Evolutionary conservation across 2,329 filamentous ascomycete species (phyloP), one percentile per base, ranked within the genome.

Genomic region (Pseudogymnoascus sp.): DNA sequence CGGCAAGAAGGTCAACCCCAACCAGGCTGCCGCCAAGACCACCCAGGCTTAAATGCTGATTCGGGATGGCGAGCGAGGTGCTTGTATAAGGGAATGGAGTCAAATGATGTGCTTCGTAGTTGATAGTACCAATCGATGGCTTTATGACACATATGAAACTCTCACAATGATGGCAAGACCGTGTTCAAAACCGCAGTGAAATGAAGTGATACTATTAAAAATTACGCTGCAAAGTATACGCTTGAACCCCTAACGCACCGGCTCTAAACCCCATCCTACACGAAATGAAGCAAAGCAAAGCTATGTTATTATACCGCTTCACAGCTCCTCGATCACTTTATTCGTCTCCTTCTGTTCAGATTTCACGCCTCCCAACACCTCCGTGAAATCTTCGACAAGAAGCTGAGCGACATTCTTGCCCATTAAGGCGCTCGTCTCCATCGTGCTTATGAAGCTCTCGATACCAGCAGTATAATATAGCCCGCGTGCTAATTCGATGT

Each of bases 1-100:
- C 78, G 93, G 92, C 85, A 99, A 99, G 92, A 99, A 99, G 90
- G 88, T 99, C 78, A 89, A 88, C 79, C 92, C 93, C 72, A 89
- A 89, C 77, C 87, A 91, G 81, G 71, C 71, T 59, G 71, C 71
- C 64, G 71, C 72, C 62, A 74, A 73, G 71, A 70, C 68, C 61
- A 69, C 69, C 66, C 70, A 72, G 42, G 69, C 70, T 67, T 72
- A 69, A 68, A 60, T 60, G 61, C 64, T 63, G 56, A 63, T 60
- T 59, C 23, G 66, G 65, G 53, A 63, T 64, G 59, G 67, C 31
- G 28, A 60, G 35, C 8, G 18, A 40, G 33, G 59, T 38, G 59
- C 38, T 38, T 40, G 59, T 38, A 44, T 14, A 44, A 38, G 59
- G 31, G 35, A 44, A 61, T 38, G 59, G 35, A 25, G 35, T 61